Percentiles rank a stretch among this genome's conserved stretches.
phyloP scores from a whole-genome alignment of 2,329 filamentous ascomycete species.

The Amesomyces nigricolor region DNA sequence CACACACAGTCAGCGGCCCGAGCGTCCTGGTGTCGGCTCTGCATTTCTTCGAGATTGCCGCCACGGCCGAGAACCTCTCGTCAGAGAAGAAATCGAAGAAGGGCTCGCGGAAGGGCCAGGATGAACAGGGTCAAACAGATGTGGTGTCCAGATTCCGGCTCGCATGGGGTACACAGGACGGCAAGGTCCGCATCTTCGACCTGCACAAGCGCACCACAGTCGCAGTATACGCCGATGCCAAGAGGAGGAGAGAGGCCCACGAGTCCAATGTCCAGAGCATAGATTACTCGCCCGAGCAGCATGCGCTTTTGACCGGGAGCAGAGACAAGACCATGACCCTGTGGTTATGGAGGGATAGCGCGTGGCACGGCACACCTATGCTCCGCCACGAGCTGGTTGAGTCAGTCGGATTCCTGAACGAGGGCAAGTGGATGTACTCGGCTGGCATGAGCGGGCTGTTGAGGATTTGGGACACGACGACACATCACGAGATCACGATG shows the following conservation, averaged over 20 bases:
- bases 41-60: slow-evolving; percentile 77
- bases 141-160: slow-evolving; percentile 62
- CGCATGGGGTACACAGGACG: slow-evolving; percentile 89
- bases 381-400: slow-evolving; percentile 82
- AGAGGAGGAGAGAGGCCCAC: slow-evolving; percentile 61
- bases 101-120: slow-evolving; percentile 41
- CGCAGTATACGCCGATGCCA: slow-evolving; percentile 51
- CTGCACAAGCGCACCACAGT: slow-evolving; percentile 74
- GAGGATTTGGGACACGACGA: slow-evolving; percentile 75
- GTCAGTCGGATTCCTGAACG: slow-evolving; percentile 69
- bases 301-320: slow-evolving; percentile 74
- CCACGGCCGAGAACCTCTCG: slow-evolving; percentile 33
- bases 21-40: slow-evolving; percentile 87
- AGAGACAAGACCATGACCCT: slow-evolving; percentile 91
- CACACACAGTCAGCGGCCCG: slow-evolving; percentile 91
- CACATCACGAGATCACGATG: slow-evolving; percentile 70
- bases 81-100: slow-evolving; percentile 39
- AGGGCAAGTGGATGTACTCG: slow-evolving; percentile 69
- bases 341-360: slow-evolving; percentile 87
- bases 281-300: slow-evolving; percentile 70
- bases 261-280: slow-evolving; percentile 89
- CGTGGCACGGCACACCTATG: slow-evolving; percentile 80
- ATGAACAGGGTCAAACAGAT: slow-evolving; percentile 38
- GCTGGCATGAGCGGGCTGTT: slow-evolving; percentile 79
- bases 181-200: slow-evolving; percentile 88